Conservation (phyloP, 352 stramenopile genomes). For the Pythium phragmiticola region DNA sequence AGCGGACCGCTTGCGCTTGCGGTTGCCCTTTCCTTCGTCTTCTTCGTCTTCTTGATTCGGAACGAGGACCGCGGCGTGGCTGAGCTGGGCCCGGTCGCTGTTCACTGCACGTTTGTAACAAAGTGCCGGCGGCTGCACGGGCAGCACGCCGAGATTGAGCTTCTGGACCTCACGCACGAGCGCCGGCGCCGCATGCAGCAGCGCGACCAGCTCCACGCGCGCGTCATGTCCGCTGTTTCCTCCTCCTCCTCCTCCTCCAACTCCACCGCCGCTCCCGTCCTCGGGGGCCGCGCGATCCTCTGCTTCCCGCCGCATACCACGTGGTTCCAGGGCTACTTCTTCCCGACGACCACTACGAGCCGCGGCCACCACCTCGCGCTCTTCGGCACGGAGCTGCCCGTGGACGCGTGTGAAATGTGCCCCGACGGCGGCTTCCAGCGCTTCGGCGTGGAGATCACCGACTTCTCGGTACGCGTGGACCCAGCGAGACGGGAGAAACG, state of each 20-base stretch:
- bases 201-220: constrained; percentile 33
- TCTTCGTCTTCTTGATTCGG: neutral
- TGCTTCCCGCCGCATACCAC: constrained; percentile 50
- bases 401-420: constrained; percentile 57
- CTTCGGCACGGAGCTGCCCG: constrained; percentile 55
- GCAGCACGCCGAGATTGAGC: constrained; percentile 67
- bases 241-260: neutral
- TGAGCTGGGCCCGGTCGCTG: constrained; percentile 41
- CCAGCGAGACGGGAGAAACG: no score
- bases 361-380: constrained; percentile 41
- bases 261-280: neutral
- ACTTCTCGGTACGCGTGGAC: constrained; percentile 39
- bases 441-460: constrained; percentile 55
- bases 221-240: neutral
- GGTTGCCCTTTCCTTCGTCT: constrained; percentile 26
- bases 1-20: constrained; percentile 29
- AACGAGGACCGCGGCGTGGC: constrained; percentile 35
- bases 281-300: constrained; percentile 41
- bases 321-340: constrained; percentile 77
- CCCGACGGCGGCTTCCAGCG: constrained; percentile 67
- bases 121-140: constrained; percentile 57
- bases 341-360: constrained; percentile 21
- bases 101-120: constrained; percentile 63
- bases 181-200: constrained; percentile 37
- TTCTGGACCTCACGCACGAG: constrained; percentile 56